A percentile compares a stretch with the other conserved stretches of the same genome.
These are phyloP conservation scores for Eragrostis curvula DNA, from an alignment of 176 grass and related monocot genomes.

Conservation along the genomic window DNA sequence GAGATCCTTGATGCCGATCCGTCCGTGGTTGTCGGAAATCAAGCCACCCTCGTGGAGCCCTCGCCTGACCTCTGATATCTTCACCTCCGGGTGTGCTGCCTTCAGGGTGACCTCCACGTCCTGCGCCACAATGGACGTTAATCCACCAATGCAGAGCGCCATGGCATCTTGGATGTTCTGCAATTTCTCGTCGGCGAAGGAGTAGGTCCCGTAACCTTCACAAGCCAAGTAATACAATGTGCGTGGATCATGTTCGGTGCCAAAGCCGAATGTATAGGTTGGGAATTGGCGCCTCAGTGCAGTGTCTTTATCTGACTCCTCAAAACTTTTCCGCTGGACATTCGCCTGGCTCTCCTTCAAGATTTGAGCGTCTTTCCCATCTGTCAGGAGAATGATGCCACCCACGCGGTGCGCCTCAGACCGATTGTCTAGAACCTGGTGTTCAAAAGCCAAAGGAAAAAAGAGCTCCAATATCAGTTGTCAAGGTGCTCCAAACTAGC, in stretches of 20 bases:
- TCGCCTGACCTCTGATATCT: background rate
- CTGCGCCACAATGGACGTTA: background rate
- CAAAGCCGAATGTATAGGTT: background rate
- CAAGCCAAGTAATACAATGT: background rate
- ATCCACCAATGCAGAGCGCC: background rate
- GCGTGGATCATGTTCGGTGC: constrained; percentile 1
- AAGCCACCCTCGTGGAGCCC: background rate
- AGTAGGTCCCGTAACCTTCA: background rate
- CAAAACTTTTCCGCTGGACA: background rate
- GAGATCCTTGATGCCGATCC: background rate
- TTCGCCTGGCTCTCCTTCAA: background rate
- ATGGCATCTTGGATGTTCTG: background rate
- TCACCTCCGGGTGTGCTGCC: background rate
- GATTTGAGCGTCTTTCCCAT: background rate
- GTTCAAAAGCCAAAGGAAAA: too few species aligned
- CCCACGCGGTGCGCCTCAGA: background rate
- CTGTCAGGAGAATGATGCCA: background rate
- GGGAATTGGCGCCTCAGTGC: background rate
- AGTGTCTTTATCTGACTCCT: background rate
- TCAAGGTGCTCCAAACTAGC: too few species aligned
- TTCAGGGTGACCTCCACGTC: background rate
- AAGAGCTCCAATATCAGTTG: too few species aligned
- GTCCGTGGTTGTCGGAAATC: background rate
- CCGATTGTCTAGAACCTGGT: background rate
- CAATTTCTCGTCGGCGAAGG: background rate